Conservation (phyloP, 805 yeast species). For the Suhomyces sp. region DNA sequence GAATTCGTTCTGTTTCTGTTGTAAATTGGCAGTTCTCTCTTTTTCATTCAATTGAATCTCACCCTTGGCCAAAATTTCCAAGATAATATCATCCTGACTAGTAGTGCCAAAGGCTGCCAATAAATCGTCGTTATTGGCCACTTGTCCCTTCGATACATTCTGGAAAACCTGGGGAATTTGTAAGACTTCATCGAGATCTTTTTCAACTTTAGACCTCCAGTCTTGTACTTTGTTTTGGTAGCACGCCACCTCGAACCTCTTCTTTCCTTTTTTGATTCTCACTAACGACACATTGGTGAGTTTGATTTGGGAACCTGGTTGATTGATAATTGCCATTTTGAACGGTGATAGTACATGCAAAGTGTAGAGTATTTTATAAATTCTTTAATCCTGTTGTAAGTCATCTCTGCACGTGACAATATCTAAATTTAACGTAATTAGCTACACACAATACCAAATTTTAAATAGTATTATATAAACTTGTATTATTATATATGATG, state of each 20-base stretch:
- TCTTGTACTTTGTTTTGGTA: slow-evolving; percentile 97
- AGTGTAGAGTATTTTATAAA: no score
- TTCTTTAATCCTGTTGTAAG: no score
- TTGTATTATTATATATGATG: no score
- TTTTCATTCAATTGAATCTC: slow-evolving; percentile 93
- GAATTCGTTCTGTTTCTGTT: slow-evolving; percentile 77
- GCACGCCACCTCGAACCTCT: slow-evolving; percentile 92
- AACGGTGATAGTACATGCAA: no score
- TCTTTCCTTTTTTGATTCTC: slow-evolving; percentile 85
- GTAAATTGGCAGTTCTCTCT: slow-evolving; percentile 76
- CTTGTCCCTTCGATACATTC: slow-evolving; percentile 92
- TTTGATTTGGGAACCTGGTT: slow-evolving; percentile 85
- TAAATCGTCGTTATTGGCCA: slow-evolving; percentile 85
- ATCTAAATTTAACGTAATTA: no score
- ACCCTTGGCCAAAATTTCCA: slow-evolving; percentile 84
- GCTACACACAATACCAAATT: no score
- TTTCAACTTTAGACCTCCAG: slow-evolving; percentile 84
- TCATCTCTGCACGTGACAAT: no score
- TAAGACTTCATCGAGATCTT: slow-evolving; percentile 90
- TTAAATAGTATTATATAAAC: no score
- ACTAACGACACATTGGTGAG: slow-evolving; percentile 94
- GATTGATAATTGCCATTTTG: slow-evolving; percentile 54
- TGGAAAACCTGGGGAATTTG: slow-evolving; percentile 94
- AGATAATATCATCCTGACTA: slow-evolving; percentile 69
- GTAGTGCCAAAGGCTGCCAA: slow-evolving; percentile 71